Evolutionary conservation across 2,329 filamentous ascomycete species (phyloP).

Genomic region (Lasiodiplodia sp.): DNA sequence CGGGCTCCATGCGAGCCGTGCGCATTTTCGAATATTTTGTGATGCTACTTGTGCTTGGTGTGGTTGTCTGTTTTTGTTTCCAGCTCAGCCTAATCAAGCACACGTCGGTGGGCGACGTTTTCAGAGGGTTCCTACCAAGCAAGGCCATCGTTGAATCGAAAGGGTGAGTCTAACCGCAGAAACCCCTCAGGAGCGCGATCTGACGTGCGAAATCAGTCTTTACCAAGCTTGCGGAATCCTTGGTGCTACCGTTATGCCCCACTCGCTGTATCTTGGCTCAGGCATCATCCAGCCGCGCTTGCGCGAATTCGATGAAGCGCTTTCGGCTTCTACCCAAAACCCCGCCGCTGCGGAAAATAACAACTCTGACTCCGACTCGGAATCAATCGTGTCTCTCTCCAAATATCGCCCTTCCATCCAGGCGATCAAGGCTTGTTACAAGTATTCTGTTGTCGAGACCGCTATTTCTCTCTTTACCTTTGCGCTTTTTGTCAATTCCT

Average conservation of each 20-base stretch:
- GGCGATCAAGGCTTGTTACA: constrained; percentile 77
- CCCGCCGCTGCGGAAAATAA: constrained; percentile 19
- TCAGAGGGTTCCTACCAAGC: constrained; percentile 63
- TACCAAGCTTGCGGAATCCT: constrained; percentile 76
- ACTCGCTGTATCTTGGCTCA: constrained; percentile 64
- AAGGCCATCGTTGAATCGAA: constrained; percentile 59
- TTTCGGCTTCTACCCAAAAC: constrained; percentile 19
- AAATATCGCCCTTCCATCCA: constrained; percentile 74
- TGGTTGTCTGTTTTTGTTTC: constrained; percentile 65
- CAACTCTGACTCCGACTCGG: constrained; percentile 37
- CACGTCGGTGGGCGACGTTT: constrained; percentile 60
- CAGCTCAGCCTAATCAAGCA: constrained; percentile 61
- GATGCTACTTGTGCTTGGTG: constrained; percentile 60
- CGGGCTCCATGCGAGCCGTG: constrained; percentile 59
- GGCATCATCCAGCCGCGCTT: constrained; percentile 63
- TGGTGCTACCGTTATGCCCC: constrained; percentile 74
- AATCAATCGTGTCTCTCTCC: constrained; percentile 57
- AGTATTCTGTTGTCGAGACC: constrained; percentile 75
- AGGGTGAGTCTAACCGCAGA: constrained; percentile 49
- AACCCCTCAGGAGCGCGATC: not conserved
- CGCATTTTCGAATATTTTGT: constrained; percentile 63
- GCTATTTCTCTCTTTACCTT: constrained; percentile 79
- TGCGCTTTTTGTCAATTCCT: constrained; percentile 82
- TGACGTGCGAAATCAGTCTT: constrained; percentile 45
- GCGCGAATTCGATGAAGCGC: constrained; percentile 43